Conservation (phyloP, 176 grass and related monocot species). For the Pontederia paniculata region DNA sequence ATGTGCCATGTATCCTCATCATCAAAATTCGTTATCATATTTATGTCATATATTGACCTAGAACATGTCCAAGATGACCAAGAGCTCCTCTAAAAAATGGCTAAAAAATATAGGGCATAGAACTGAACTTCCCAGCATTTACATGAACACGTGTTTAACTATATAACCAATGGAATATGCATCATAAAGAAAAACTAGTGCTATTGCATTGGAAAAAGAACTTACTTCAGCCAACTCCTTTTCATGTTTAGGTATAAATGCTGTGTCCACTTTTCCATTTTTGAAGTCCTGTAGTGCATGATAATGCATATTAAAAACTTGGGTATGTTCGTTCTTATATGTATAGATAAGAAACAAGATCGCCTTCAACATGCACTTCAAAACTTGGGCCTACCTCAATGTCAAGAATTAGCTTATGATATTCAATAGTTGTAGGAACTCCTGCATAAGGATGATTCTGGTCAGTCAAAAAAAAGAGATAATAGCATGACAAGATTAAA, state of each 20-base stretch:
- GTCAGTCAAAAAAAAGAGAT: not conserved
- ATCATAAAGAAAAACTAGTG: too few relatives aligned
- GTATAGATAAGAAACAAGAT: not conserved
- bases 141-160: too few relatives aligned
- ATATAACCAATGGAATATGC: too few relatives aligned
- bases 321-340: not conserved
- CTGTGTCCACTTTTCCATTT: constrained; percentile 31
- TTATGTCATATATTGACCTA: too few relatives aligned
- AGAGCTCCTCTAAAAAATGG: too few relatives aligned
- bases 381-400: constrained; percentile 19
- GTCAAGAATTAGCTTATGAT: constrained; percentile 41
- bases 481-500: too few relatives aligned
- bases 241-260: constrained; percentile 10
- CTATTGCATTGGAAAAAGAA: not conserved
- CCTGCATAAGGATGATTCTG: constrained; percentile 1
- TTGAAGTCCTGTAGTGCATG: constrained; percentile 31
- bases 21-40: too few relatives aligned
- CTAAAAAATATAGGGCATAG: too few relatives aligned
- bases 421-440: constrained; percentile 13
- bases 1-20: too few relatives aligned
- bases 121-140: too few relatives aligned
- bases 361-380: not conserved
- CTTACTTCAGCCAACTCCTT: constrained; percentile 3
- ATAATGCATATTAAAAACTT: not conserved
- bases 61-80: too few relatives aligned